A percentile compares a stretch with the other conserved stretches of the same genome.
Evolutionary conservation across 805 yeast species (phyloP).

Genomic region (Alloascoidea africana): DNA sequence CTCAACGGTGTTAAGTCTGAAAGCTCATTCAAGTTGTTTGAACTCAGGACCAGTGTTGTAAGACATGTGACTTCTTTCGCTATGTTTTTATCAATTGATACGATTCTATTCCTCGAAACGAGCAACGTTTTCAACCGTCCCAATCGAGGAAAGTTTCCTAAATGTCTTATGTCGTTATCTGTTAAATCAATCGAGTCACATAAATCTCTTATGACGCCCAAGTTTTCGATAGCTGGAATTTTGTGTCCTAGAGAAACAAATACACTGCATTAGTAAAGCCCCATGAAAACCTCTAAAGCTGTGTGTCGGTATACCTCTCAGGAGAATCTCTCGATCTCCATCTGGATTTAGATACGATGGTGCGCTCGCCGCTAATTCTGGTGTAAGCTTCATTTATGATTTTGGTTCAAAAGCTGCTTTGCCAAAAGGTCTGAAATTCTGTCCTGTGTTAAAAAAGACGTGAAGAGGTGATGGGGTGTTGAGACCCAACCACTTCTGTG

Average conservation of each 20-base stretch:
- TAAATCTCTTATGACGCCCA: slow-evolving; percentile 23
- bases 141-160: slow-evolving; percentile 34
- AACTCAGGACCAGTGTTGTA: slow-evolving; percentile 32
- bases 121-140: slow-evolving; percentile 35
- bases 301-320: slow-evolving; percentile 24
- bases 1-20: slow-evolving; percentile 24
- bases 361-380: slow-evolving; percentile 31
- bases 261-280: not conserved
- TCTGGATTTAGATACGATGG: slow-evolving; percentile 32
- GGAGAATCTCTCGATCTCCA: slow-evolving; percentile 25
- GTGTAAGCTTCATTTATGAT: slow-evolving; percentile 36
- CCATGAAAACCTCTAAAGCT: slow-evolving; percentile 6
- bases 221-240: slow-evolving; percentile 27
- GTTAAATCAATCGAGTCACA: slow-evolving; percentile 56
- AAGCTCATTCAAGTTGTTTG: slow-evolving; percentile 34
- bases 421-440: not conserved
- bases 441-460: not conserved
- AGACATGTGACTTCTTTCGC: slow-evolving; percentile 28
- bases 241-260: slow-evolving; percentile 11
- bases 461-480: not conserved
- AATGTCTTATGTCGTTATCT: slow-evolving; percentile 48
- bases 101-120: slow-evolving; percentile 47
- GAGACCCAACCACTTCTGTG: not conserved
- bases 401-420: not conserved
- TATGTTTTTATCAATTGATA: slow-evolving; percentile 21